Conservation (phyloP, 306 rosid species). For the Castanea mollissima region DNA sequence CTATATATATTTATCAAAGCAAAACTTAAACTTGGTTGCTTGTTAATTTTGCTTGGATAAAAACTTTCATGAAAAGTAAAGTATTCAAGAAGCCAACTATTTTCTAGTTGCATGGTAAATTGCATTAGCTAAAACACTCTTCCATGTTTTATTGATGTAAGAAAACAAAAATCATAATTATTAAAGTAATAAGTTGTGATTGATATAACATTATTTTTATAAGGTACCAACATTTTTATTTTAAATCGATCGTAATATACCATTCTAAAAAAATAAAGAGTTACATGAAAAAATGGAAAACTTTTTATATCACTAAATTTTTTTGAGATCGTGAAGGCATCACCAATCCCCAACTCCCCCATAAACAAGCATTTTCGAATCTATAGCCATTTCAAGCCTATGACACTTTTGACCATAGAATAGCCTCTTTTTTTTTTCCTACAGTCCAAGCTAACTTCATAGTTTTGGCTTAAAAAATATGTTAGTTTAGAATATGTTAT, state of each 20-base stretch:
- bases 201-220: too few relatives aligned
- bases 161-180: too few relatives aligned
- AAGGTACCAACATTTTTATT: too few relatives aligned
- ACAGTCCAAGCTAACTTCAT: slow-evolving; percentile 42
- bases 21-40: slow-evolving; percentile 18
- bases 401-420: slow-evolving; percentile 45
- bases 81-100: slow-evolving; percentile 27
- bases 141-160: background rate
- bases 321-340: slow-evolving; percentile 31
- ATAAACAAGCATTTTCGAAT: slow-evolving; percentile 13
- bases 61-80: slow-evolving; percentile 24
- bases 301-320: too few relatives aligned
- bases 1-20: slow-evolving; percentile 34
- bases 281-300: too few relatives aligned
- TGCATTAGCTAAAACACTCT: slow-evolving; percentile 25
- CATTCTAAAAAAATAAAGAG: too few relatives aligned
- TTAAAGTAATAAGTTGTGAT: too few relatives aligned
- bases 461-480: slow-evolving; percentile 27
- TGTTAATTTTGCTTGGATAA: background rate
- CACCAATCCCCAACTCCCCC: slow-evolving; percentile 34
- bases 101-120: slow-evolving; percentile 37
- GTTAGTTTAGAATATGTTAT: slow-evolving; percentile 38
- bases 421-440: slow-evolving; percentile 75
- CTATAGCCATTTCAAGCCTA: slow-evolving; percentile 52
- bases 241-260: too few relatives aligned